These are phyloP conservation scores for Eremochloa ophiuroides DNA, from an alignment of 176 grass and related monocot species.

Conservation along the genomic window DNA sequence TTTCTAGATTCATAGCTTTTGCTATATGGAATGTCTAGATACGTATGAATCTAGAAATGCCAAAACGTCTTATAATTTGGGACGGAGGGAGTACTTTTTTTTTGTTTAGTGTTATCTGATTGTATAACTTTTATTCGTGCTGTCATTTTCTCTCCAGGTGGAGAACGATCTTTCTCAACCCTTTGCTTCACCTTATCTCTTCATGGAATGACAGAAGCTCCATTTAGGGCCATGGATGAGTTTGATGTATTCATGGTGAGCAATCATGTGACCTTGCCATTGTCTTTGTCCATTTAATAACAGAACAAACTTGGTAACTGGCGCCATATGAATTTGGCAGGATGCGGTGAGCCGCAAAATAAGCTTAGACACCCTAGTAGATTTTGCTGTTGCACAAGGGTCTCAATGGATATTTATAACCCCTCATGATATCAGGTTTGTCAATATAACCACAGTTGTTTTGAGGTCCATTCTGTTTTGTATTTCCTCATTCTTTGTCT, in stretches of 20 bases:
- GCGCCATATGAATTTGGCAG: slow-evolving; percentile 34
- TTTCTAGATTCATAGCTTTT: too few species aligned
- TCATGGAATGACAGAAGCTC: slow-evolving; percentile 96
- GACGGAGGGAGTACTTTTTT: background rate
- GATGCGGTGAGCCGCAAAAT: slow-evolving; percentile 94
- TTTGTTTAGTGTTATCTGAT: background rate
- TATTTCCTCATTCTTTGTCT: background rate
- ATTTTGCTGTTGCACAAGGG: slow-evolving; percentile 76
- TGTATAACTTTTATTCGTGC: background rate
- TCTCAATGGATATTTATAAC: slow-evolving; percentile 98
- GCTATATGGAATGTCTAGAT: too few species aligned
- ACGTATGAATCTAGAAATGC: too few species aligned
- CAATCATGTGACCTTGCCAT: background rate
- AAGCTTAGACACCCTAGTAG: slow-evolving; percentile 90
- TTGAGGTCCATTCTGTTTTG: background rate
- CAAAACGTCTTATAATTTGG: too few species aligned
- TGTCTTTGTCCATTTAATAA: background rate
- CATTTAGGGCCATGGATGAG: slow-evolving; percentile 98
- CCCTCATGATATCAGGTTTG: slow-evolving; percentile 91
- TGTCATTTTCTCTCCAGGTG: slow-evolving; percentile 47
- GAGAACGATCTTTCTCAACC: slow-evolving; percentile 92
- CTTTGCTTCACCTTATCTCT: slow-evolving; percentile 97
- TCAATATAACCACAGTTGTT: background rate
- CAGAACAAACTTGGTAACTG: slow-evolving; percentile 14
- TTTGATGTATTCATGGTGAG: slow-evolving; percentile 98